Percentiles rank a stretch among this genome's conserved stretches.
Conservation (phyloP, 768 basidiomycete genomes). For the Tylopilus intermedius region DNA sequence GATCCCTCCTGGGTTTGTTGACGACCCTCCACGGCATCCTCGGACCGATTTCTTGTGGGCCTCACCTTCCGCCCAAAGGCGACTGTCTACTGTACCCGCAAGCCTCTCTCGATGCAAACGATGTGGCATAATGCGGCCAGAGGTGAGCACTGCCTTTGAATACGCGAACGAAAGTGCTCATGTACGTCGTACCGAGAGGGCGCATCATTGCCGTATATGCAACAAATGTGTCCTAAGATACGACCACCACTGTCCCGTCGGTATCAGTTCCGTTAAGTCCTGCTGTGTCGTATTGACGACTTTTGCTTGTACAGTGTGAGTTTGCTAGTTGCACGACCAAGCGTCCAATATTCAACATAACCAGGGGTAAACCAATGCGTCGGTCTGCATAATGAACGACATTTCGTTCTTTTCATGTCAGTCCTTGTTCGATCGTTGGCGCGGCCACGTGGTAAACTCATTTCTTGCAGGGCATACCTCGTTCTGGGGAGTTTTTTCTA, state of each 20-base stretch:
- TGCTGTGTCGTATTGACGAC: not conserved
- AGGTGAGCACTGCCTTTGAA: constrained; percentile 46
- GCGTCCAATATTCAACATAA: not conserved
- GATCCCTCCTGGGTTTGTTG: constrained; percentile 72
- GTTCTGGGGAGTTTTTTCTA: constrained; percentile 64
- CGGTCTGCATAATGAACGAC: constrained; percentile 90
- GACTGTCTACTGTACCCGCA: constrained; percentile 40
- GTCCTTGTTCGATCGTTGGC: constrained; percentile 19
- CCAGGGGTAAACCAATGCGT: constrained; percentile 97
- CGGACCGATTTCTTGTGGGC: constrained; percentile 58
- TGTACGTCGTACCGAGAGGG: constrained; percentile 49
- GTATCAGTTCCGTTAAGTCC: constrained; percentile 29
- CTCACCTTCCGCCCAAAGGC: constrained; percentile 16
- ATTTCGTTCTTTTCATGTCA: constrained; percentile 93
- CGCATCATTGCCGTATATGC: constrained; percentile 91
- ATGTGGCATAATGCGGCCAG: constrained; percentile 67
- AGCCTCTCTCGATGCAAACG: constrained; percentile 58
- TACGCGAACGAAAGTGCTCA: constrained; percentile 2
- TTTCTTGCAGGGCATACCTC: constrained; percentile 64
- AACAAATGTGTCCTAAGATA: constrained; percentile 86
- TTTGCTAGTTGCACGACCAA: constrained; percentile 3
- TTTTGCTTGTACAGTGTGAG: constrained; percentile 35
- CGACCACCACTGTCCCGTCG: constrained; percentile 87
- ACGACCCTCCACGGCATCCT: constrained; percentile 45
- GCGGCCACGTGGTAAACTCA: not conserved